Evolutionary conservation across 305 asterid species (phyloP), one percentile per base, ranked within the genome.

Genomic region (Fraxinus greggii): DNA sequence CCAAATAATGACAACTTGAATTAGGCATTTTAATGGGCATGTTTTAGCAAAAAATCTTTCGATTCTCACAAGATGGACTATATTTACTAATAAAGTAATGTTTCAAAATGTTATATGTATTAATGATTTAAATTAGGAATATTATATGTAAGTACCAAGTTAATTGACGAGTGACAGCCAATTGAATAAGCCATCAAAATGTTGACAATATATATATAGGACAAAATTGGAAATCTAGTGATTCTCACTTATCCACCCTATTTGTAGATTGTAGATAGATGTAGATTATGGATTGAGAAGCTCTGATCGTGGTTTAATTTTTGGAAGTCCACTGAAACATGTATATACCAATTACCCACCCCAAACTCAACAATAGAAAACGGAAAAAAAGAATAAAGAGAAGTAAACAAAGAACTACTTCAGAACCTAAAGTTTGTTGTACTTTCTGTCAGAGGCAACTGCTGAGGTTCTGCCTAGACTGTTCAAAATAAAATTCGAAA

Each of bases 401-500:
- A 65, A 51, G 5, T 10, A 78, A 80, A 31, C 32, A 75, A 45
- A 32, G 33, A 65, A 13, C 36, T 77, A 26, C 76, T 70, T 42
- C 38, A 59, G 73, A 82, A 72, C 83, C 85, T 89, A 73, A 89
- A 45, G 21, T 79, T 80, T 79, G 74, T 40, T 48, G 75, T 23
- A 21, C 72, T 19, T 70, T 72, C 51, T 83, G 54, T 74, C 91
- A 94, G 98, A 92, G 92, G 96, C 97, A 54, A 93, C 97, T 79
- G 90, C 77, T 19, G 98, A 93, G 78, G 96, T 92, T 75, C 88
- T 93, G 76, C 98, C 98, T 40, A 91, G 97, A 82, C 93, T 93
- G 83, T 92, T 87, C 93, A 92, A 91, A 87, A 89, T 92, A 82
- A 92, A 91, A 84, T 92, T 91, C 76, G 98, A 93, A 87, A 93